These are phyloP conservation scores for Betula pendula DNA, from an alignment of 306 rosid genomes.

Conservation along the genomic window DNA sequence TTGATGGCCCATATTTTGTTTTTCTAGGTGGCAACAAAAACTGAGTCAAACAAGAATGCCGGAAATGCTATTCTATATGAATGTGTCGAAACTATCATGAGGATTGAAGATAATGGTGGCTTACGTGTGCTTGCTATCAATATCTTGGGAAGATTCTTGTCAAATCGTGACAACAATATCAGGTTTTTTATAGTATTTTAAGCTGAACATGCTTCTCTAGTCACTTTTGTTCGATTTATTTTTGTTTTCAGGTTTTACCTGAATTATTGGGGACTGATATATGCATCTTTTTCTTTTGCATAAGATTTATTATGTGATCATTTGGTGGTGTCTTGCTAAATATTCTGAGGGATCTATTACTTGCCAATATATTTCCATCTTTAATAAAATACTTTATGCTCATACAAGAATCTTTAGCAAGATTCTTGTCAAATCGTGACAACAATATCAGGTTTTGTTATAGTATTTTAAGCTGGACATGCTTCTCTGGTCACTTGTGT, in stretches of 20 bases:
- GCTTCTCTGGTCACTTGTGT: neutral
- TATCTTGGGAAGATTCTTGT: slow-evolving; percentile 95
- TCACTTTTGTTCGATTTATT: neutral
- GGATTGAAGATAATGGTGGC: slow-evolving; percentile 95
- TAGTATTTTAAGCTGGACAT: neutral
- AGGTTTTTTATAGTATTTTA: slow-evolving; percentile 51
- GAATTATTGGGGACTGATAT: neutral
- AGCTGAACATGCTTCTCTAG: neutral
- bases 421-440: too few species aligned
- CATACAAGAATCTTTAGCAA: too few species aligned
- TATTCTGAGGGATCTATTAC: neutral
- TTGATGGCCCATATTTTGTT: slow-evolving; percentile 26
- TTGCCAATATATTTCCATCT: neutral
- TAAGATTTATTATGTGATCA: neutral
- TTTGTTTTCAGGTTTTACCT: slow-evolving; percentile 2
- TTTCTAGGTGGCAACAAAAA: slow-evolving; percentile 92
- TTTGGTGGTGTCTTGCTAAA: neutral
- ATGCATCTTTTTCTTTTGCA: neutral
- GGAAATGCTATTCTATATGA: slow-evolving; percentile 96
- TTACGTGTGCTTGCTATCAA: slow-evolving; percentile 96
- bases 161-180: slow-evolving; percentile 96
- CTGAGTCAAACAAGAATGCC: slow-evolving; percentile 95
- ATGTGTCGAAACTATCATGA: slow-evolving; percentile 97
- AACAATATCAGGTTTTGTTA: slow-evolving; percentile 86
- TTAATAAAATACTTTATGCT: neutral